phyloP scores from a whole-genome alignment of 2,329 filamentous ascomycete genomes.

The Pseudopyricularia javanii region DNA sequence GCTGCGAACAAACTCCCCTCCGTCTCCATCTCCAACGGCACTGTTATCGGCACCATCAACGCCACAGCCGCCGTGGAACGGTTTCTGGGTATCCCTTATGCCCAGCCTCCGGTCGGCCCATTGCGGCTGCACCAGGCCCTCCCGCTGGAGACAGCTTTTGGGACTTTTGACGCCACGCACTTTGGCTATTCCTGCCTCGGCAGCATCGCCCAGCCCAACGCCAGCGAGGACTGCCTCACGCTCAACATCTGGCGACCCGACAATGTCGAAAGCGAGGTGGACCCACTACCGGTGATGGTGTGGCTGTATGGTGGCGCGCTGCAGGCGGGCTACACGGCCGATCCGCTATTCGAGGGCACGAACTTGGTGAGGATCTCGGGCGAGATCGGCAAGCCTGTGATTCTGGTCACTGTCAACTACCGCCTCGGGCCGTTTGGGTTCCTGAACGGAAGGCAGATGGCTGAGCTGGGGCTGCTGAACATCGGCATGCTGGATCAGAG shows the following conservation, averaged over 20 bases:
- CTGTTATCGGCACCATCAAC: conserved; percentile 18
- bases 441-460: conserved; percentile 5
- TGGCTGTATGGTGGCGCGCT: neutral
- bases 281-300: neutral
- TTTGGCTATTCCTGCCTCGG: conserved; percentile 17
- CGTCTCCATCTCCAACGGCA: conserved; percentile 19
- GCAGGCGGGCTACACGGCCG: neutral
- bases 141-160: conserved; percentile 10
- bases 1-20: no score
- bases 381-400: conserved; percentile 8
- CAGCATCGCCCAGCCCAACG: conserved; percentile 10
- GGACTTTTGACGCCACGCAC: conserved; percentile 10
- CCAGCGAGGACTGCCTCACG: conserved; percentile 23
- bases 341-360: neutral
- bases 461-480: no score
- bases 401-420: conserved; percentile 35
- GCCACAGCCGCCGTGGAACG: conserved; percentile 19
- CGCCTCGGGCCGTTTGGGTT: conserved; percentile 29
- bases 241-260: conserved; percentile 21
- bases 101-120: conserved; percentile 12
- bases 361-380: neutral
- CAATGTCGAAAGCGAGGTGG: neutral
- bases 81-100: conserved; percentile 22
- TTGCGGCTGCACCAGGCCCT: conserved; percentile 11
- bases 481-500: no score